A percentile compares a stretch with the other conserved stretches of the same genome.
phyloP scores from a whole-genome alignment of 2,329 filamentous ascomycete species.

The Ophioceras dolichostomum region DNA sequence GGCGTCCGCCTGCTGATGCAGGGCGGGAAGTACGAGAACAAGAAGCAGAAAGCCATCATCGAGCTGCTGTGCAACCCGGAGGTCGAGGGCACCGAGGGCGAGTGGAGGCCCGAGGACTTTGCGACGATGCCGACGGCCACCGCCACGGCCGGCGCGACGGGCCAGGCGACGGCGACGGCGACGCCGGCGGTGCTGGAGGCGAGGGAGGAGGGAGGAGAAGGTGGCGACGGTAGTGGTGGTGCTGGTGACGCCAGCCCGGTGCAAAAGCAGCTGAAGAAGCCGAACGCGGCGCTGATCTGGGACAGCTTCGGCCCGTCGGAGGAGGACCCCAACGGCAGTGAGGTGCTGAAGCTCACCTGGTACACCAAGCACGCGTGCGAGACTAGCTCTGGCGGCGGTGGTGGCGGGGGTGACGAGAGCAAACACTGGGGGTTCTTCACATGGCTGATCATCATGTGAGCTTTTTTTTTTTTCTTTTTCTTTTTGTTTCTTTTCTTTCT shows the following conservation, averaged over 20 bases:
- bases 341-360: conserved; percentile 70
- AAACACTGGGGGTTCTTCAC: conserved; percentile 89
- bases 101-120: conserved; percentile 27
- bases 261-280: conserved; percentile 36
- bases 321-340: conserved; percentile 39
- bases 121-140: conserved; percentile 5
- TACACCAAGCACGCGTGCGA: conserved; percentile 80
- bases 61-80: conserved; percentile 74
- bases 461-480: conserved; percentile 1
- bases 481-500: conserved; percentile 1
- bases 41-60: conserved; percentile 59
- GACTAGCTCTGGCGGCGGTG: conserved; percentile 25
- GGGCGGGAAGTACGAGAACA: conserved; percentile 38
- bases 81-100: conserved; percentile 61
- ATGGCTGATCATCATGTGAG: conserved; percentile 90
- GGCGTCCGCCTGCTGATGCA: conserved; percentile 59
- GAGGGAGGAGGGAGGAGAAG: conserved; percentile 18
- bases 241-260: conserved; percentile 12
- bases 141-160: conserved; percentile 13
- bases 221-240: conserved; percentile 17
- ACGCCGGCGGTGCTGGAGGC: not conserved
- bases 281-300: conserved; percentile 58
- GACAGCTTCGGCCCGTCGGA: conserved; percentile 52
- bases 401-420: conserved; percentile 30
- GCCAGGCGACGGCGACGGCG: conserved; percentile 13